These are phyloP conservation scores for Patellifolia procumbens DNA, from an alignment of 179 eudicot species.

Conservation along the genomic window DNA sequence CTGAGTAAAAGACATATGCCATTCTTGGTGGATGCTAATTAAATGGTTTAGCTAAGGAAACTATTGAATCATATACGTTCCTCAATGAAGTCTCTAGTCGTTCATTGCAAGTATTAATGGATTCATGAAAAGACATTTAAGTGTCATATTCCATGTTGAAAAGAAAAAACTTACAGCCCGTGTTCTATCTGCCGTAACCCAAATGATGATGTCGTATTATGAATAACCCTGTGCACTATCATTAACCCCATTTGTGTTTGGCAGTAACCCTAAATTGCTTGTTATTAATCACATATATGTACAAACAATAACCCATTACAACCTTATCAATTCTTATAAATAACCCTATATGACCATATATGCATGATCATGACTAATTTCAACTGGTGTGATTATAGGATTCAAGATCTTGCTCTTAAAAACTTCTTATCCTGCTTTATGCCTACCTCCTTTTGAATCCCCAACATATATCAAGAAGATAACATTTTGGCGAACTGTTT, in stretches of 20 bases:
- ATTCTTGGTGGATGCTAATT: neutral
- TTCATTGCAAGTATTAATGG: neutral
- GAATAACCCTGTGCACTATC: too few species aligned
- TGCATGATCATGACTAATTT: neutral
- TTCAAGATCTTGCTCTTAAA: neutral
- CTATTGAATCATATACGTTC: neutral
- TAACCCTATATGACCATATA: too few species aligned
- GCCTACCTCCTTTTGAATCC: neutral
- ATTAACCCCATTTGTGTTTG: too few species aligned
- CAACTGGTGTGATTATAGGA: neutral
- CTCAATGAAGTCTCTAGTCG: neutral
- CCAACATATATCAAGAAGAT: neutral
- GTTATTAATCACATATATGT: too few species aligned
- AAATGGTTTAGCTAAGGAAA: neutral
- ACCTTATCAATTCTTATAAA: too few species aligned
- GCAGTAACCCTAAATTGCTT: too few species aligned
- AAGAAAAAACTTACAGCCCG: too few species aligned
- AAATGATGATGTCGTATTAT: too few species aligned
- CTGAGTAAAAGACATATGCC: too few species aligned
- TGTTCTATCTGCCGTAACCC: too few species aligned
- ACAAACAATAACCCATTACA: too few species aligned
- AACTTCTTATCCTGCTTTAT: neutral
- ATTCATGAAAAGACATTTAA: neutral
- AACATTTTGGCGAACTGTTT: neutral
- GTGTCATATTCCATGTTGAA: too few species aligned